A percentile compares a stretch with the other conserved stretches of the same genome.
Conservation (phyloP, 164 flowering plant species). For the Stephania japonica region DNA sequence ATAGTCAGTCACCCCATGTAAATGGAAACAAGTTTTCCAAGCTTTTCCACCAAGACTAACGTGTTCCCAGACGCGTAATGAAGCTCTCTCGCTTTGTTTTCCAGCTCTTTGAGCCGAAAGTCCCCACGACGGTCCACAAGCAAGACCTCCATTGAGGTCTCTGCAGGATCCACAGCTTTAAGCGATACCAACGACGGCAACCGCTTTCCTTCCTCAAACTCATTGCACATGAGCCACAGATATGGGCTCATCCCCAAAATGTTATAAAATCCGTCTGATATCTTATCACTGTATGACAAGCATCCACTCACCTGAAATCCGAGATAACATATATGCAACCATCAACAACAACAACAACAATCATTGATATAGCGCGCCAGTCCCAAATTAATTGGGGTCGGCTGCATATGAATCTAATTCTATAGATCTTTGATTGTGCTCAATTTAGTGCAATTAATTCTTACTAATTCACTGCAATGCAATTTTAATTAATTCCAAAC, state of each 20-base stretch:
- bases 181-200: conserved; percentile 67
- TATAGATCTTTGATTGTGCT: no score
- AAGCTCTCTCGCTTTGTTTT: conserved; percentile 70
- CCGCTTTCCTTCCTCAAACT: conserved; percentile 59
- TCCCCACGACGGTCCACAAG: conserved; percentile 71
- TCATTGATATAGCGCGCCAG: no score
- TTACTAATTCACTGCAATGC: no score
- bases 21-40: conserved; percentile 78
- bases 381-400: no score
- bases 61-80: conserved; percentile 50
- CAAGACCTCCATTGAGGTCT: conserved; percentile 78
- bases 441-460: no score
- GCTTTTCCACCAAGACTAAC: conserved; percentile 60
- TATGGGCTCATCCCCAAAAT: conserved; percentile 93
- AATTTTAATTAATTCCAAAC: no score
- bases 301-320: conserved; percentile 73
- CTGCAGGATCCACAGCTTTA: conserved; percentile 52
- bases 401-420: no score
- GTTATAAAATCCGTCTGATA: conserved; percentile 90
- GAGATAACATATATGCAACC: background rate
- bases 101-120: conserved; percentile 65
- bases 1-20: conserved; percentile 66
- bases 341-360: no score
- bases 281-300: conserved; percentile 80
- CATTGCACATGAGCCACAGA: conserved; percentile 90